Base-by-base conservation (phyloP, 2,329 filamentous ascomycete species). In the Aspergillus terreus region DNA sequence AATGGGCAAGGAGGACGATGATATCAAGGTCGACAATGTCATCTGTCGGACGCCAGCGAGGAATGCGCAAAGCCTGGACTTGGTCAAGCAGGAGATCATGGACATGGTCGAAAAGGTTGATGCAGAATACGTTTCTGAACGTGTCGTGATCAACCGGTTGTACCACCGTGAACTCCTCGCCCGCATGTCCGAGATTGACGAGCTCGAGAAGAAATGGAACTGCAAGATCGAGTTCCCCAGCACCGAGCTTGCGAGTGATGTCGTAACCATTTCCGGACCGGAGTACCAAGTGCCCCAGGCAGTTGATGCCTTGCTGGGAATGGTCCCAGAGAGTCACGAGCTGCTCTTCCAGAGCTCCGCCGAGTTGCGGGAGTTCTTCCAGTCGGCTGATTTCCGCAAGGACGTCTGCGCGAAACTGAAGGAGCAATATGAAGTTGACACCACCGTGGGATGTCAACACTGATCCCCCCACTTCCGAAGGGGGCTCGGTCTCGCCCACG, bases 61-160 rank as follows among this genome's bases (percentile, higher is more conserved):
- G 56, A 99, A 99, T 67, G 94, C 94, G 30, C 91, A 96, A 75
- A 97, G 94, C 63, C 78, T 99, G 45, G 94, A 99, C 70, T 82
- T 96, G 27, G 94, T 99, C 63, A 99, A 99, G 78, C 92, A 95
- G 63, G 94, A 99, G 76, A 99, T 99, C 66, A 85, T 99, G 78
- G 94, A 97, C 68, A 97, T 99, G 94, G 94, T 99, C 49, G 94
- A 97, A 73, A 90, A 94, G 75, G 90, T 88, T 56, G 94, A 99
- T 71, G 95, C 94, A 14, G 94, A 99, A 72, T 96, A 96, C 65
- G 95, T 95, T 27, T 91, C 90, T 17, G 92, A 96, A 72, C 89
- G 89, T 53, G 92, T 96, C 60, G 88, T 89, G 60, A 91, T 97
- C 64, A 92, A 97, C 69, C 89, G 94, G 48, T 80, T 99, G 51